phyloP scores from a whole-genome alignment of 257 asterid species.

The Osmanthus fragrans region DNA sequence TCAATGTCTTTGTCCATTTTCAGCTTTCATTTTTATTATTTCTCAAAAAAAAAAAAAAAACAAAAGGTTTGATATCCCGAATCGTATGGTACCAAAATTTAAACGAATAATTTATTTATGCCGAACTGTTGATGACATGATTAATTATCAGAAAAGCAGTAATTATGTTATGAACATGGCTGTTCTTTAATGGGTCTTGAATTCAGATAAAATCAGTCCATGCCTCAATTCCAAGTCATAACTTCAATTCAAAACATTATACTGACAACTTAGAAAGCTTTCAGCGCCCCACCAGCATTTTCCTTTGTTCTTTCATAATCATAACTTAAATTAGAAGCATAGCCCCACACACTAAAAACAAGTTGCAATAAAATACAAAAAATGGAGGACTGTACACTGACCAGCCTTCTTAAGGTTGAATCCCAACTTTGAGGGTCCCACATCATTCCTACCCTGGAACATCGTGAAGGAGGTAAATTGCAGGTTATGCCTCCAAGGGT shows the following conservation, averaged over 20 bases:
- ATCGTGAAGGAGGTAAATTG: too few species aligned
- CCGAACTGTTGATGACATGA: not conserved
- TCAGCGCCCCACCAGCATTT: slow-evolving; percentile 28
- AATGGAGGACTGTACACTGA: not conserved
- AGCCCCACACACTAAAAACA: slow-evolving; percentile 19
- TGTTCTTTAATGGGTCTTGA: not conserved
- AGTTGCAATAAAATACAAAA: slow-evolving; percentile 29
- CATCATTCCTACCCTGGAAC: too few species aligned
- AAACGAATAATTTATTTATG: too few species aligned
- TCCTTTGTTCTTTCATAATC: slow-evolving; percentile 22
- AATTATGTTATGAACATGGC: not conserved
- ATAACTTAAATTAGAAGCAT: slow-evolving; percentile 26
- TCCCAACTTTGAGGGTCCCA: too few species aligned
- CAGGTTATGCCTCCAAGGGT: too few species aligned
- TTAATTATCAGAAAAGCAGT: not conserved
- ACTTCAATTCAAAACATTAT: not conserved
- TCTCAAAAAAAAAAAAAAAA: not conserved
- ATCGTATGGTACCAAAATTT: not conserved
- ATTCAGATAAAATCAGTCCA: not conserved
- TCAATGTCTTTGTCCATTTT: too few species aligned
- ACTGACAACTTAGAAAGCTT: not conserved
- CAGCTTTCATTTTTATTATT: not conserved
- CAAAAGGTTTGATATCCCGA: not conserved
- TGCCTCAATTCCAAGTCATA: slow-evolving; percentile 5
- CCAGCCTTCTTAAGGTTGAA: slow-evolving; percentile 35